A percentile compares a stretch with the other conserved stretches of the same genome.
These are phyloP conservation scores for Sporobolomyces pararoseus DNA, from an alignment of 768 basidiomycete genomes.

Conservation along the genomic window DNA sequence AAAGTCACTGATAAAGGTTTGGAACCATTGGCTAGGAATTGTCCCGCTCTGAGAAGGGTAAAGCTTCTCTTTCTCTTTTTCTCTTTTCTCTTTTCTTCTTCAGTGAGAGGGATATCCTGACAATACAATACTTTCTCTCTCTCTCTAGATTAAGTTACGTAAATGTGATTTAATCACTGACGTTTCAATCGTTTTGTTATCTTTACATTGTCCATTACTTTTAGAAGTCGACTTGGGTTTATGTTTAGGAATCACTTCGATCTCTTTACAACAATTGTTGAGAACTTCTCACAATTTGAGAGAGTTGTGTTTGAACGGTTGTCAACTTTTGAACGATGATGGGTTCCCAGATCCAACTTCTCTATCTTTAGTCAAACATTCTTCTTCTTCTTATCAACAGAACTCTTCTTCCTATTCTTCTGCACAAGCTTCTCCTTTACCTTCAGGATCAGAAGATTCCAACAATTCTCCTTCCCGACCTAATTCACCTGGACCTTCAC, in stretches of 20 bases:
- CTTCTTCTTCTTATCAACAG: background rate
- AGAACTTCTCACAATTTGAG: conserved; percentile 73
- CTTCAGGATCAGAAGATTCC: background rate
- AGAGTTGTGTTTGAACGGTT: conserved; percentile 81
- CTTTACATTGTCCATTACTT: conserved; percentile 72
- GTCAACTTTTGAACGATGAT: conserved; percentile 69
- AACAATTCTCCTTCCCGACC: conserved; percentile 44
- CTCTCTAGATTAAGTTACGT: conserved; percentile 70
- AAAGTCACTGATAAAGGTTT: conserved; percentile 74
- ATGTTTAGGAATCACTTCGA: conserved; percentile 72
- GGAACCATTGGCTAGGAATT: conserved; percentile 67
- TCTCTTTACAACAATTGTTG: conserved; percentile 78
- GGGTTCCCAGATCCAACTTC: conserved; percentile 66
- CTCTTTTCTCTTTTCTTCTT: no score
- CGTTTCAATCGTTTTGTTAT: conserved; percentile 67
- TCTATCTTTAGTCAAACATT: no score
- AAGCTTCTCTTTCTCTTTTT: conserved; percentile 30
- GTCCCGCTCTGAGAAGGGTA: conserved; percentile 69
- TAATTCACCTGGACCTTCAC: conserved; percentile 36
- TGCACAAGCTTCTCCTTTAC: conserved; percentile 45
- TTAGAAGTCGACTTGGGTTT: conserved; percentile 91
- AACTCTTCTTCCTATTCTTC: background rate
- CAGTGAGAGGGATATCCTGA: no score
- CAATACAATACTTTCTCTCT: no score
- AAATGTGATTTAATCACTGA: conserved; percentile 73